These are phyloP conservation scores for Citrullus mucosospermus DNA, from an alignment of 306 rosid species.

Conservation along the genomic window DNA sequence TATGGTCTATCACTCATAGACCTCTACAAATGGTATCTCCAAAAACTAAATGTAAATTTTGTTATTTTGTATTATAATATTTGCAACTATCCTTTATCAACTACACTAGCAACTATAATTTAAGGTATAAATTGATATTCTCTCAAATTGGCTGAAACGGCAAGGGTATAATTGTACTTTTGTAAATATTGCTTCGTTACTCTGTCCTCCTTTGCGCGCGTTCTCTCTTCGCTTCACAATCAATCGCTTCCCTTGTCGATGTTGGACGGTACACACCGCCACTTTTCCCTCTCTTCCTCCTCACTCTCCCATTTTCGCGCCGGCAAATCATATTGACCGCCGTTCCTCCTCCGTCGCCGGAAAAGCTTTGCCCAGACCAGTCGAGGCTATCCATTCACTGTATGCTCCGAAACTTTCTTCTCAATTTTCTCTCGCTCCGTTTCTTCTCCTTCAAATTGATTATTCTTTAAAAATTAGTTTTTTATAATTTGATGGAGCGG, in stretches of 20 bases:
- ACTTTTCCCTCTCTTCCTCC: not conserved
- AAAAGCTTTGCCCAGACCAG: not conserved
- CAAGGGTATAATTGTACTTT: slow-evolving; percentile 11
- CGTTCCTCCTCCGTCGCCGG: not conserved
- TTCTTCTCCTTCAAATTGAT: not conserved
- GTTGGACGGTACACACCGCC: not conserved
- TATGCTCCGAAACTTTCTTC: not conserved
- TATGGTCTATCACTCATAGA: too few species aligned
- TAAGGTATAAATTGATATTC: too few species aligned
- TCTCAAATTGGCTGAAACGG: not conserved
- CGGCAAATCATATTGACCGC: not conserved
- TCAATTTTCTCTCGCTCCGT: not conserved
- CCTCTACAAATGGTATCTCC: too few species aligned
- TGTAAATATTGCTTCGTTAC: not conserved
- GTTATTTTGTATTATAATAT: too few species aligned
- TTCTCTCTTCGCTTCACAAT: slow-evolving; percentile 7
- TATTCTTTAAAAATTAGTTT: not conserved
- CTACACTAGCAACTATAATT: too few species aligned
- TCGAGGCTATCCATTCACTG: not conserved
- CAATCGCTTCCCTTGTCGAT: slow-evolving; percentile 4
- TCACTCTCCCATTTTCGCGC: not conserved
- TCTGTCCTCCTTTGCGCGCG: slow-evolving; percentile 12
- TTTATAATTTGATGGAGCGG: not conserved
- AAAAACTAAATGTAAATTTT: too few species aligned
- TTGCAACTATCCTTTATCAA: too few species aligned